Conservation (phyloP, 139 green algal species). For the Chlamydomonas eustigma region DNA sequence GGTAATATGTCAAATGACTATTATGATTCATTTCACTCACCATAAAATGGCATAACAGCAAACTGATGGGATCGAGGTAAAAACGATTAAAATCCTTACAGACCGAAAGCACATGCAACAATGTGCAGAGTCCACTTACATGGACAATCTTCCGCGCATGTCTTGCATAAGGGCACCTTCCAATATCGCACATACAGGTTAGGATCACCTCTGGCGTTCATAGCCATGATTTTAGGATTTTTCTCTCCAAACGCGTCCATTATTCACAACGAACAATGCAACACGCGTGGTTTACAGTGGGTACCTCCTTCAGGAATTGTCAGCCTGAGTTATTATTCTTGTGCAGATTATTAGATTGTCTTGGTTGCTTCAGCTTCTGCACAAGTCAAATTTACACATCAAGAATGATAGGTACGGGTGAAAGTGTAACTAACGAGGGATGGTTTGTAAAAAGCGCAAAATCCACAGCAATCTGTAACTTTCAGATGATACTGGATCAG, state of each 20-base stretch:
- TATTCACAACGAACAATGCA: too few relatives aligned
- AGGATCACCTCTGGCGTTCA: neutral
- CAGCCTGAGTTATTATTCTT: too few relatives aligned
- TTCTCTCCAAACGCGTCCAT: neutral
- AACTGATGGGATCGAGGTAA: too few relatives aligned
- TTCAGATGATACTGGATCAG: conserved; percentile 46
- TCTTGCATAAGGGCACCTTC: neutral
- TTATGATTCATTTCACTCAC: neutral
- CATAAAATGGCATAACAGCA: conserved; percentile 10
- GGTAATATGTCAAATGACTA: neutral
- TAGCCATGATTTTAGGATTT: neutral
- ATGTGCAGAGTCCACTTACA: neutral
- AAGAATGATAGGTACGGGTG: too few relatives aligned
- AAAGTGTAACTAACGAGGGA: too few relatives aligned
- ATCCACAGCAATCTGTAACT: too few relatives aligned
- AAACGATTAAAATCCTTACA: neutral
- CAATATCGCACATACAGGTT: conserved; percentile 9
- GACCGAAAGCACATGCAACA: neutral
- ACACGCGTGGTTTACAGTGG: too few relatives aligned
- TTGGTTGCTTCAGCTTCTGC: too few relatives aligned
- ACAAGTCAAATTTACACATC: too few relatives aligned
- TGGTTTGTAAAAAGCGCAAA: too few relatives aligned
- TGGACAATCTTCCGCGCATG: neutral
- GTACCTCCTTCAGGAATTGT: too few relatives aligned
- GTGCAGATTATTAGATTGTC: too few relatives aligned